Percentiles rank a stretch among this genome's conserved stretches.
Evolutionary conservation across 2,329 filamentous ascomycete species (phyloP).

Genomic region (Fusarium denticulatum): DNA sequence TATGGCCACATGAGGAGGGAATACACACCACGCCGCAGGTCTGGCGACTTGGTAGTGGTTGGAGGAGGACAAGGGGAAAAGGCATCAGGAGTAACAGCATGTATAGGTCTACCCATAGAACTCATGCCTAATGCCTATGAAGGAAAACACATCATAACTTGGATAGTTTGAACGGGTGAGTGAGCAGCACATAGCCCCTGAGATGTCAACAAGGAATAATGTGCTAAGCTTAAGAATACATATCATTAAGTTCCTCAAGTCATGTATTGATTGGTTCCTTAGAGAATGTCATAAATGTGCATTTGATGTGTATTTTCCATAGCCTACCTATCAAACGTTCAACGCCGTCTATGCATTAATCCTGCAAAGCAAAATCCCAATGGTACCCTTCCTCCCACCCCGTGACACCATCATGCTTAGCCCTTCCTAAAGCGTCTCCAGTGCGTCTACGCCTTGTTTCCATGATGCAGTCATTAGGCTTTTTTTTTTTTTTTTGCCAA

Average conservation of each 20-base stretch:
- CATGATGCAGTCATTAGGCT: background rate
- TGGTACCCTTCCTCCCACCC: slow-evolving; percentile 15
- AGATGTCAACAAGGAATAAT: background rate
- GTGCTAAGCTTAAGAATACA: background rate
- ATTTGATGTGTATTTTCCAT: slow-evolving; percentile 40
- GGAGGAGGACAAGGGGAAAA: background rate
- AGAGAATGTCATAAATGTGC: background rate
- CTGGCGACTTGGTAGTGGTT: background rate
- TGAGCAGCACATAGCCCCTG: background rate
- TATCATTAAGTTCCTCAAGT: background rate
- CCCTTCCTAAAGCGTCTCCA: slow-evolving; percentile 13
- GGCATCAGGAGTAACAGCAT: background rate
- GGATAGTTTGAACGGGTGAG: background rate
- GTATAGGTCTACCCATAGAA: slow-evolving; percentile 8
- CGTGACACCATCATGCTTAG: slow-evolving; percentile 2
- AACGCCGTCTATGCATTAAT: slow-evolving; percentile 50
- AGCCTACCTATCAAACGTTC: slow-evolving; percentile 44
- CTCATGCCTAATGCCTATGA: slow-evolving; percentile 6
- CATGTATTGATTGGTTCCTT: background rate
- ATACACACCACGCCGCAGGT: background rate
- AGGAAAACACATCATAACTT: background rate
- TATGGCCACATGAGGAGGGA: background rate
- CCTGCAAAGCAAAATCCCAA: slow-evolving; percentile 32
- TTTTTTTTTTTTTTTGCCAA: slow-evolving; percentile 12
- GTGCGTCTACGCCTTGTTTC: slow-evolving; percentile 10